phyloP scores from a whole-genome alignment of 768 basidiomycete genomes.

The Trametes sanguinea region DNA sequence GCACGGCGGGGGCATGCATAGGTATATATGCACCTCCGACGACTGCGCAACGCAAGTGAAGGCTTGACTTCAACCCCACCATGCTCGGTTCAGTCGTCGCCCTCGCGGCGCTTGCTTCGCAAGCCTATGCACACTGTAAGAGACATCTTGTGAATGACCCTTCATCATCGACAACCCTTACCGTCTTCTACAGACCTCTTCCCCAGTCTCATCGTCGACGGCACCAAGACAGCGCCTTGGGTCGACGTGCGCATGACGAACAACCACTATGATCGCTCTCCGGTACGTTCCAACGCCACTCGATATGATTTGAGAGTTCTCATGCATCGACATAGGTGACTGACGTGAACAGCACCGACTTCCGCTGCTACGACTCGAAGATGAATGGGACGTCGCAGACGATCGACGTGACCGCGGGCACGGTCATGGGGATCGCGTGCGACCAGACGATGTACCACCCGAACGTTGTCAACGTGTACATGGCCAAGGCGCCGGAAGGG shows the following conservation, averaged over 20 bases:
- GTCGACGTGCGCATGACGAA: slow-evolving; percentile 33
- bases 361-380: slow-evolving; percentile 36
- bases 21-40: not conserved
- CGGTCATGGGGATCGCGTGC: slow-evolving; percentile 34
- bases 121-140: slow-evolving; percentile 30
- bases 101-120: slow-evolving; percentile 23
- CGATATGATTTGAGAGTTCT: not conserved
- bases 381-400: slow-evolving; percentile 28
- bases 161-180: not conserved
- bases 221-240: slow-evolving; percentile 30
- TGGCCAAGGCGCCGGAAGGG: slow-evolving; percentile 31
- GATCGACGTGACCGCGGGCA: slow-evolving; percentile 32
- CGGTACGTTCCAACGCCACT: slow-evolving; percentile 23
- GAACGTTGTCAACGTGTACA: slow-evolving; percentile 34
- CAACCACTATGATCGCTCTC: slow-evolving; percentile 32
- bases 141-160: not conserved
- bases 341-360: slow-evolving; percentile 30
- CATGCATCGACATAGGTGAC: slow-evolving; percentile 30
- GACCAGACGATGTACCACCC: slow-evolving; percentile 31
- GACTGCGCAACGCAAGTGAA: not conserved
- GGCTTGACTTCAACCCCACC: not conserved
- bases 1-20: not conserved
- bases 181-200: slow-evolving; percentile 30
- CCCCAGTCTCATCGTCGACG: slow-evolving; percentile 31
- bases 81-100: slow-evolving; percentile 11